Evolutionary conservation across 129 eudicot genomes (phyloP), one percentile per base, ranked within the genome.

Genomic region (Logfia minima): DNA sequence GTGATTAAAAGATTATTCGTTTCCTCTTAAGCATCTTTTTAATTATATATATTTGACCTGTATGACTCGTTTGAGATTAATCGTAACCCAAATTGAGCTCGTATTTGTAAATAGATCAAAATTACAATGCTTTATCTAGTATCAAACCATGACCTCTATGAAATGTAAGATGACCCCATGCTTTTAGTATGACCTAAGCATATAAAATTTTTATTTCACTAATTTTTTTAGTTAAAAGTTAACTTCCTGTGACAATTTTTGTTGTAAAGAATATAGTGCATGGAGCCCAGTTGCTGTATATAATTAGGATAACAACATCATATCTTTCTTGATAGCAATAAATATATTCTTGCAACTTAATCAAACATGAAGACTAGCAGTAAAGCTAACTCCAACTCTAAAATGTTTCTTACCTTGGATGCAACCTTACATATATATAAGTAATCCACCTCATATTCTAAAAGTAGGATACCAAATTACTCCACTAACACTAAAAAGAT

Each of bases 371-470:
- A 68, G 75, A 71, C 82, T 23, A 74, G 51, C 43, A 80, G 97
- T 91, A 85, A 91, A 91, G 88, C 87, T 80, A 83, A 91, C 88
- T 91, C 97, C 92, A 91, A 80, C 76, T 71, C 75, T 75, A 55
- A 28, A 55, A 60, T 71, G 58, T 84, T 71, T 76, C 89, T 84
- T 90, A 74, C 75, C 72, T 74, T 78, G 32, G 62, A 48, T 87
- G 83, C 88, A 85, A 85, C 74, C 77, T 61, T 17, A 48, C 26
- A 79, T 66, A 37, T 43, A 19, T 75, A 75, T 71, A 84, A 82
- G 72, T 70, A 75, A 71, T 66, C 58, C 32, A 24, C 29, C 45
- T 48, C 65, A 32, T 52, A 66, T 80, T 19, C 29, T 53, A 74
- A 77, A 80, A 56, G 9, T 32, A 78, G 72, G 13, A 16, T 34